A percentile compares a stretch with the other conserved stretches of the same genome.
Evolutionary conservation across 1,139 yeast genomes (phyloP).

Genomic region (Saccharomyces hybrid): DNA sequence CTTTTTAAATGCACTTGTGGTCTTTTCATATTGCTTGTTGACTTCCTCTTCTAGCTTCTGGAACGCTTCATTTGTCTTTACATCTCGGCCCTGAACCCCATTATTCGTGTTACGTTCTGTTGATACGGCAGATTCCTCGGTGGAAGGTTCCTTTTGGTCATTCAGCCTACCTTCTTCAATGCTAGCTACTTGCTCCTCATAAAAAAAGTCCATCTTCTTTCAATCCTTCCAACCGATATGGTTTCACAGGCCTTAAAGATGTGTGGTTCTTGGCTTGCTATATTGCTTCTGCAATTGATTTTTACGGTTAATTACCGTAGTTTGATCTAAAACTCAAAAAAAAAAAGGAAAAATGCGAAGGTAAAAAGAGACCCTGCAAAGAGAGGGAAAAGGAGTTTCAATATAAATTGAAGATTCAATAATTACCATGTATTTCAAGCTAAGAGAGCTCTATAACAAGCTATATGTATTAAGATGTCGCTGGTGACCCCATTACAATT

Average conservation of each 20-base stretch:
- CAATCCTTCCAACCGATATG: not conserved
- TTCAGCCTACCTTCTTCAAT: not conserved
- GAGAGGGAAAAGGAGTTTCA: not conserved
- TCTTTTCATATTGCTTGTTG: conserved; percentile 21
- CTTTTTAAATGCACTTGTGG: conserved; percentile 20
- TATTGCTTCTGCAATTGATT: not conserved
- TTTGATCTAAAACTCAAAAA: not conserved
- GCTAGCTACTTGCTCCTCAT: conserved; percentile 20
- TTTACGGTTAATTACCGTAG: not conserved
- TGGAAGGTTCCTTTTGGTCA: not conserved
- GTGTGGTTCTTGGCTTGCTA: not conserved
- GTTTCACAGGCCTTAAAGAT: not conserved
- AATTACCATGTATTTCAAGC: not conserved
- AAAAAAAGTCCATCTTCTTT: conserved; percentile 22
- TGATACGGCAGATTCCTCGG: not conserved
- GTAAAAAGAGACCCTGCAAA: not conserved
- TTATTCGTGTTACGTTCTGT: not conserved
- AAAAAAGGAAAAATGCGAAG: not conserved
- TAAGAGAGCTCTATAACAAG: not conserved
- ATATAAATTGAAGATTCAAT: not conserved
- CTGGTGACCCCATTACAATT: conserved; percentile 78
- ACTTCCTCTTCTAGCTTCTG: conserved; percentile 31
- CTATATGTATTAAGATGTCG: conserved; percentile 16
- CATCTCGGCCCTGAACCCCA: not conserved
- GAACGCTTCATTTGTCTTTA: conserved; percentile 29